Conservation (phyloP, 129 eudicot species). For the Pseudognaphalium luteoalbum region DNA sequence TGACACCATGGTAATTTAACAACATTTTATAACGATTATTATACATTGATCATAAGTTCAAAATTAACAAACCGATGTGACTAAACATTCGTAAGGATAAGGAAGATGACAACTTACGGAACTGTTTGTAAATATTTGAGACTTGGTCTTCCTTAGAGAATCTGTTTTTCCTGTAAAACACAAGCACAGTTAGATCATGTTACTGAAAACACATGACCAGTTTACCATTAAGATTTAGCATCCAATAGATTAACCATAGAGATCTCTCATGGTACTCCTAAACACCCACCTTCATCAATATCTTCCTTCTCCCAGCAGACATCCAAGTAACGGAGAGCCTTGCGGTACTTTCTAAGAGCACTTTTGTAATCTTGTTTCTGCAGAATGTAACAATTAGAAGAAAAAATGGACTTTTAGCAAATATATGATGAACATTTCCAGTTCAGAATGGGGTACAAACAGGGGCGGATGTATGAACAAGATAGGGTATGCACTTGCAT, state of each 20-base stretch:
- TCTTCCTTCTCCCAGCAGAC: conserved; percentile 84
- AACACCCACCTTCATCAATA: conserved; percentile 69
- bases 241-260: neutral
- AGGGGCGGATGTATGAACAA: too few species aligned
- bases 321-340: conserved; percentile 79
- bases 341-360: conserved; percentile 82
- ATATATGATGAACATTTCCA: neutral
- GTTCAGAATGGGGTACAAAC: neutral
- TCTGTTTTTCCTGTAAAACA: conserved; percentile 51
- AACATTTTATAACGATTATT: neutral
- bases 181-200: conserved; percentile 20
- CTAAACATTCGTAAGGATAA: conserved; percentile 5
- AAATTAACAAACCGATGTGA: neutral
- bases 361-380: conserved; percentile 87
- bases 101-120: conserved; percentile 62
- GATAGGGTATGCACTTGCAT: too few species aligned
- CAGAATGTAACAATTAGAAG: conserved; percentile 2
- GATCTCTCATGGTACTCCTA: conserved; percentile 2
- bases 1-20: conserved; percentile 8
- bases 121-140: conserved; percentile 72
- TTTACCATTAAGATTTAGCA: neutral
- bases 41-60: neutral
- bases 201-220: neutral
- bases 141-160: conserved; percentile 67
- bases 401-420: neutral